Conservation (phyloP, 208 protist species). For the Acanthamoeba castellanii region DNA sequence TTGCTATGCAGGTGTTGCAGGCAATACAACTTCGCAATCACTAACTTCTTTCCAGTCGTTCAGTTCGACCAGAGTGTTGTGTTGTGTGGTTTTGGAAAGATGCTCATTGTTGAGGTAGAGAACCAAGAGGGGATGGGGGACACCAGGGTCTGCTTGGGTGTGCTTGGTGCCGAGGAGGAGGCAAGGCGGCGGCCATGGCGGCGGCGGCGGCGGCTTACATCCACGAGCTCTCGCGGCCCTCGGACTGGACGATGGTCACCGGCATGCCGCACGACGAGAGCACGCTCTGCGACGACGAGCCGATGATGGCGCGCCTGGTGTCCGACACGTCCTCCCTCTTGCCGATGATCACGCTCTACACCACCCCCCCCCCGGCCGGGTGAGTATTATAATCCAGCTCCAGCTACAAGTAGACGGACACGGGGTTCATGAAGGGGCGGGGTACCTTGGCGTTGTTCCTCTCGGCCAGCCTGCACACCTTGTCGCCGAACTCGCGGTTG, state of each 20-base stretch:
- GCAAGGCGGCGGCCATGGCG: no score
- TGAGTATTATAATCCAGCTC: not conserved
- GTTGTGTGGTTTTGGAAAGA: no score
- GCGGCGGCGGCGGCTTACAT: not conserved
- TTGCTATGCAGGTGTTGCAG: no score
- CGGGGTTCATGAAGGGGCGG: not conserved
- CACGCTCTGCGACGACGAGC: conserved; percentile 12
- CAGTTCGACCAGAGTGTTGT: no score
- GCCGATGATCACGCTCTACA: conserved; percentile 41
- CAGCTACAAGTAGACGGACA: not conserved
- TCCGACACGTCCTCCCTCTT: conserved; percentile 43
- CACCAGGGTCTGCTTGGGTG: no score
- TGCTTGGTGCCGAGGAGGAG: no score
- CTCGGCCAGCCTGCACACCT: not conserved
- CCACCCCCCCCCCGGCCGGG: no score
- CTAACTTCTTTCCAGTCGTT: no score
- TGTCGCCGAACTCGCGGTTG: not conserved
- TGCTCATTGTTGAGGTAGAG: no score
- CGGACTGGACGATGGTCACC: conserved; percentile 31
- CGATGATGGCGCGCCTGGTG: not conserved
- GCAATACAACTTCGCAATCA: no score
- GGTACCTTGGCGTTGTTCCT: not conserved
- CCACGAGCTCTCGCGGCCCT: not conserved
- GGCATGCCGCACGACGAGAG: conserved; percentile 38
- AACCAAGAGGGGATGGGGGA: no score